These are phyloP conservation scores for Porphyrellus cyaneotinctus DNA, from an alignment of 768 basidiomycete genomes.

Conservation along the genomic window DNA sequence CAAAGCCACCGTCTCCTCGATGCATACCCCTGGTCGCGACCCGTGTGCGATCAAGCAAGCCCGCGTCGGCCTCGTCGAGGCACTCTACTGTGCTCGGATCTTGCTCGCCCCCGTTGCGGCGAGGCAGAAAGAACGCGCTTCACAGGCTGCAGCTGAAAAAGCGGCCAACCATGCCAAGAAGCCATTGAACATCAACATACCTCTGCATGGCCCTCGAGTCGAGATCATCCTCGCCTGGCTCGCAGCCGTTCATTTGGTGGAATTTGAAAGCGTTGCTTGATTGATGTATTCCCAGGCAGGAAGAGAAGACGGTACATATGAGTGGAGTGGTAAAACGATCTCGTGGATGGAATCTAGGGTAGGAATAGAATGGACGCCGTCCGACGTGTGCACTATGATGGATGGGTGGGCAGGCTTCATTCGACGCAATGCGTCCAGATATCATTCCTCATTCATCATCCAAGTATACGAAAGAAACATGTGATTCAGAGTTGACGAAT, in stretches of 20 bases:
- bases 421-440: background rate
- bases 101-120: slow-evolving; percentile 67
- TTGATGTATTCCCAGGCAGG: background rate
- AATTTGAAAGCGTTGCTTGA: slow-evolving; percentile 48
- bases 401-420: background rate
- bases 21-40: slow-evolving; percentile 23
- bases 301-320: background rate
- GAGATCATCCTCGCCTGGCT: slow-evolving; percentile 85
- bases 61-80: slow-evolving; percentile 44
- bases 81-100: slow-evolving; percentile 67
- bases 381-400: background rate
- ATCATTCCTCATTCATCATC: no score
- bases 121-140: slow-evolving; percentile 57
- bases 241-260: slow-evolving; percentile 73
- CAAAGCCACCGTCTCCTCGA: slow-evolving; percentile 14
- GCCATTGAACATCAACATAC: slow-evolving; percentile 68
- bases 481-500: no score
- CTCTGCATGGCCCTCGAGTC: slow-evolving; percentile 80
- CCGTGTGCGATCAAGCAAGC: slow-evolving; percentile 14
- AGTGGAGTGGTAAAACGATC: slow-evolving; percentile 3
- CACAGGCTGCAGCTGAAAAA: slow-evolving; percentile 50
- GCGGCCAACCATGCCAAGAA: slow-evolving; percentile 39
- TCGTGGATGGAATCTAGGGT: slow-evolving; percentile 13
- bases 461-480: background rate
- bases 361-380: background rate